Evolutionary conservation across 2,329 filamentous ascomycete species (phyloP).

Genomic region (Diaporthe citri): DNA sequence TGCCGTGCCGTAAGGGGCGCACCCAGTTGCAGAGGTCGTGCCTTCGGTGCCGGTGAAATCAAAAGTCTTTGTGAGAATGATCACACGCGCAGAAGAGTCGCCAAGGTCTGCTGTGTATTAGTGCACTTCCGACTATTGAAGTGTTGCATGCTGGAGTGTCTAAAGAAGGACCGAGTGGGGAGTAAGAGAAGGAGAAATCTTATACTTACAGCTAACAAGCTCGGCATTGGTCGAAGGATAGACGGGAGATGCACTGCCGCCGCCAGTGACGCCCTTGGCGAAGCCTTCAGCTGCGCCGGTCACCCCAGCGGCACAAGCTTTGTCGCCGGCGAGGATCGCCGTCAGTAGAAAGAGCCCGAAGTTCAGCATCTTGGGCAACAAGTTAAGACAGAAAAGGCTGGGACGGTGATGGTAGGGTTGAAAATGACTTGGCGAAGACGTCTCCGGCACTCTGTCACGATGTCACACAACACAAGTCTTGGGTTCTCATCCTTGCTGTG

Average conservation of each 20-base stretch:
- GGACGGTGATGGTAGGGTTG: background rate
- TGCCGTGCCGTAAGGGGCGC: slow-evolving; percentile 68
- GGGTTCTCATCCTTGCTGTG: background rate
- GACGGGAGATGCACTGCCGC: slow-evolving; percentile 65
- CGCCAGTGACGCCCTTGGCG: slow-evolving; percentile 68
- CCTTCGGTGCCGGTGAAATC: slow-evolving; percentile 70
- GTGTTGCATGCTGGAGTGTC: background rate
- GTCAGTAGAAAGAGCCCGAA: slow-evolving; percentile 8
- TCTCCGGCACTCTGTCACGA: background rate
- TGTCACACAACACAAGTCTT: slow-evolving; percentile 4
- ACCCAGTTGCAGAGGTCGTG: slow-evolving; percentile 64
- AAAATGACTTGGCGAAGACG: background rate
- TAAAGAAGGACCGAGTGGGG: background rate
- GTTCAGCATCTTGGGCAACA: background rate
- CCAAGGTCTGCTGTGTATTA: slow-evolving; percentile 55
- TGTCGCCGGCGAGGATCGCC: slow-evolving; percentile 1
- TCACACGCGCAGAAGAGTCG: slow-evolving; percentile 65
- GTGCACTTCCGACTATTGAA: slow-evolving; percentile 45
- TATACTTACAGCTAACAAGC: slow-evolving; percentile 57
- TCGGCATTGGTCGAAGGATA: slow-evolving; percentile 67
- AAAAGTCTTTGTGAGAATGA: slow-evolving; percentile 69
- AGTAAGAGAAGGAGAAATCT: background rate
- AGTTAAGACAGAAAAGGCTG: background rate
- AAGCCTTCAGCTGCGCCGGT: slow-evolving; percentile 57
- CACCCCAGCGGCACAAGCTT: slow-evolving; percentile 42